Evolutionary conservation across 2,329 filamentous ascomycete species (phyloP), one percentile per base, ranked within the genome.

Genomic region (Epichloe festucae): DNA sequence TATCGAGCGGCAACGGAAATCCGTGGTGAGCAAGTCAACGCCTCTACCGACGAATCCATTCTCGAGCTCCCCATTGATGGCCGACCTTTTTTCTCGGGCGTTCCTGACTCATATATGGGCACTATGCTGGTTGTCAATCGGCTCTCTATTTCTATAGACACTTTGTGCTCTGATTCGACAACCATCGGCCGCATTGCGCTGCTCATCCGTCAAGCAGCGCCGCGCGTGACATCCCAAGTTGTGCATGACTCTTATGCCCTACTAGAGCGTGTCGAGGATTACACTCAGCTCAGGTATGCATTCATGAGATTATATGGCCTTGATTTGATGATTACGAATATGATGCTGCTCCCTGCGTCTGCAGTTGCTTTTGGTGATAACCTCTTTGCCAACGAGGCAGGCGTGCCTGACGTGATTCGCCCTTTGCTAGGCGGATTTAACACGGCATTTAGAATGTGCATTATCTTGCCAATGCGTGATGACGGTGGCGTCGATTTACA

Each of bases 41-140:
- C 44, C 0, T 53, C 59, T 0, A 57, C 63, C 7, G 60, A 63
- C 7, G 48, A 58, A 8, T 63, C 64, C 1, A 64, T 67, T 39
- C 55, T 70, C 5, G 67, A 70, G 40, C 48, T 65, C 4, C 61
- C 65, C 2, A 67, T 60, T 1, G 66, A 66, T 21, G 60, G 58
- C 0, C 61, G 63, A 0, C 62, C 62, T 66, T 66, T 65, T 39
- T 63, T 60, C 4, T 58, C 59, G 2, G 47, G 55, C 5, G 54
- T 66, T 0, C 64, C 63, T 2, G 54, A 58, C 4, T 60, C 59
- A 0, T 66, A 63, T 48, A 63, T 65, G 52, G 62, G 62, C 12
- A 63, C 56, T 17, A 40, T 60, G 3, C 52, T 64, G 12, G 55
- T 66, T n/a, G 49, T 63, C 41, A 65, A 59, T 46, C 61, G 60